These are phyloP conservation scores for Nannochloropsis salina DNA, from an alignment of 108 stramenopile genomes.

Conservation along the genomic window DNA sequence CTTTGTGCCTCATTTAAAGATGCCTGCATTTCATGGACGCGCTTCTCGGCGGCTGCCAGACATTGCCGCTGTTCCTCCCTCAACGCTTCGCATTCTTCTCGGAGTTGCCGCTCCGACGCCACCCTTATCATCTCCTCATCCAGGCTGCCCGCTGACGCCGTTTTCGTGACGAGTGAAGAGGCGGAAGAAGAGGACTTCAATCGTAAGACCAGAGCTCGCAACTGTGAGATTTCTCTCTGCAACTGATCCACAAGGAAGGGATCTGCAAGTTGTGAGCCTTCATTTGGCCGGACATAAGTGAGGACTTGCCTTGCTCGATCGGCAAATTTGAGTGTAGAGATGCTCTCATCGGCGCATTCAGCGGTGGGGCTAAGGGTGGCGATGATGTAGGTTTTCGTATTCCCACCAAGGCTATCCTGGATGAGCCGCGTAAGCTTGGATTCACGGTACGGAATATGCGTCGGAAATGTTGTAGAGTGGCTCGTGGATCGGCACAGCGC, in stretches of 20 bases:
- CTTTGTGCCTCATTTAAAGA: not conserved
- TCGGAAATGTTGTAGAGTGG: not conserved
- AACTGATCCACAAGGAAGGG: conserved; percentile 46
- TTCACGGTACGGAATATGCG: conserved; percentile 66
- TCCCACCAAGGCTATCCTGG: conserved; percentile 83
- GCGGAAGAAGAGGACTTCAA: not conserved
- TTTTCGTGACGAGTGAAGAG: conserved; percentile 29
- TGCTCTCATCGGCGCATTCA: conserved; percentile 72
- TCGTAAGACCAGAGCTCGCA: conserved; percentile 37
- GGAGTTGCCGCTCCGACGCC: conserved; percentile 41
- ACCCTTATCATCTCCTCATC: conserved; percentile 32
- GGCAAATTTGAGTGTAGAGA: conserved; percentile 88
- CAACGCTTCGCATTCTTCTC: conserved; percentile 38
- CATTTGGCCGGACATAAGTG: conserved; percentile 44
- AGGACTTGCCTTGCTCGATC: conserved; percentile 61
- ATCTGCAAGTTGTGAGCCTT: conserved; percentile 53
- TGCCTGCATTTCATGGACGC: not conserved
- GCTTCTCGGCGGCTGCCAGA: not conserved
- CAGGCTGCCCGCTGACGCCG: conserved; percentile 29
- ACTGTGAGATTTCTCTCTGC: conserved; percentile 41
- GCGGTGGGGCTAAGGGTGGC: conserved; percentile 82
- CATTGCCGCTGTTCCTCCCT: conserved; percentile 23
- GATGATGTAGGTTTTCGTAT: conserved; percentile 79
- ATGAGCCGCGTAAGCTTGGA: conserved; percentile 87
- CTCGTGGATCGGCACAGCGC: conserved; percentile 41